Base-by-base conservation (phyloP, 768 basidiomycete species). In the Lactarius deliciosus region DNA sequence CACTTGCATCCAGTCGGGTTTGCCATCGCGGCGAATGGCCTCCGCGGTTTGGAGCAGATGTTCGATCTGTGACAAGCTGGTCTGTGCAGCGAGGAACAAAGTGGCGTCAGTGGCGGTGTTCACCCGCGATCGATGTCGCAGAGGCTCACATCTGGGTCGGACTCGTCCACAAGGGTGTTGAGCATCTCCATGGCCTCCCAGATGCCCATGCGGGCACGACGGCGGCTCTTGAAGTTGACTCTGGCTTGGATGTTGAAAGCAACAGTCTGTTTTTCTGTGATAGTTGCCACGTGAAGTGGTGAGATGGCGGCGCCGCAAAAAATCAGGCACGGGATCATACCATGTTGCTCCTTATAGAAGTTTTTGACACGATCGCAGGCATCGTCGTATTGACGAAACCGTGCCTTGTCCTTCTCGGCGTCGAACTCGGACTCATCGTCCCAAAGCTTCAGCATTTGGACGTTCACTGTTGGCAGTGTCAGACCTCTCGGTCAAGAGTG, bases 1-100 rank as follows among this genome's bases (percentile, higher is more conserved):
- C 64, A 93, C 84, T 79, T 93, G 91, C 92, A 94, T 93, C 92
- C 92, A 94, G 69, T 94, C 92, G 0, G 92, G 92, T 74, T 92
- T 91, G 0, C 91, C 92, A 68, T 94, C 92, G 28, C 84, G 81
- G 55, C 92, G 83, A 69, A 94, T 93, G 13, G 92, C 91, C 72
- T 94, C 92, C n/a, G 92, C 92, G 0, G 92, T 94, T 74, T 96
- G 94, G 1, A 96, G 82, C 3, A 96, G 82, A 74, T 96, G 94
- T 71, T 94, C 91, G 38, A 96, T 94, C 78, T 96, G 94, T 41
- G 91, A 87, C 34, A 91, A 76, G 69, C 79, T 81, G 2, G 90
- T 91, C 90, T 92, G 73, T 9, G 70, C 58, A 61, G 22, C 40
- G 60, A 41, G 36, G 20, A 55, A 22, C 20, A 55, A 41, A 20